phyloP scores from a whole-genome alignment of 2,329 filamentous ascomycete species.

The Apiospora aurea region DNA sequence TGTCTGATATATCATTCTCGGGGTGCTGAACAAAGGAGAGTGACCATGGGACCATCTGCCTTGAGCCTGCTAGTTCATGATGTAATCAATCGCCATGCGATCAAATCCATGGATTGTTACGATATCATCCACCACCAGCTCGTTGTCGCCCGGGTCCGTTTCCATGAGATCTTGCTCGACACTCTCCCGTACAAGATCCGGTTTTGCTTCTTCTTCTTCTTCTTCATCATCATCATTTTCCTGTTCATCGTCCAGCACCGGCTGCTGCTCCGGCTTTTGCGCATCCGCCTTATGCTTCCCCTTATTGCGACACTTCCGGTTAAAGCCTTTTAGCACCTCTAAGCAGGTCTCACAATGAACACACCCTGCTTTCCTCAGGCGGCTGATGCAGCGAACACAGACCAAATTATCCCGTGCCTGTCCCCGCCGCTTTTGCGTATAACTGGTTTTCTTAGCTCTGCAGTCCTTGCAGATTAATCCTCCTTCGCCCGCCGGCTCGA shows the following conservation, averaged over 20 bases:
- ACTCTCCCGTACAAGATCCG: not conserved
- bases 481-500: too few relatives aligned
- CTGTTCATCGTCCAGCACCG: not conserved
- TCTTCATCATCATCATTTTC: not conserved
- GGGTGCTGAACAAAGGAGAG: not conserved
- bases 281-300: not conserved
- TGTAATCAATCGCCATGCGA: not conserved
- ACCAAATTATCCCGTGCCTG: too few relatives aligned
- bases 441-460: too few relatives aligned
- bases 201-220: not conserved
- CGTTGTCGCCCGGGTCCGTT: not conserved
- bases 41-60: not conserved
- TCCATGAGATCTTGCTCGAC: not conserved
- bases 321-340: too few relatives aligned
- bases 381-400: not conserved
- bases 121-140: not conserved
- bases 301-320: not conserved
- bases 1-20: not conserved
- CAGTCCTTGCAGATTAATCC: too few relatives aligned
- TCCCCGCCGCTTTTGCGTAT: too few relatives aligned
- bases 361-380: too few relatives aligned
- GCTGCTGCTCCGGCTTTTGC: not conserved
- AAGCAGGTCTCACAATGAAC: not conserved
- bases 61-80: too few relatives aligned
- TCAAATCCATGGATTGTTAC: not conserved